A percentile compares a stretch with the other conserved stretches of the same genome.
Evolutionary conservation across 345 rosid species (phyloP).

Genomic region (Firmiana major): DNA sequence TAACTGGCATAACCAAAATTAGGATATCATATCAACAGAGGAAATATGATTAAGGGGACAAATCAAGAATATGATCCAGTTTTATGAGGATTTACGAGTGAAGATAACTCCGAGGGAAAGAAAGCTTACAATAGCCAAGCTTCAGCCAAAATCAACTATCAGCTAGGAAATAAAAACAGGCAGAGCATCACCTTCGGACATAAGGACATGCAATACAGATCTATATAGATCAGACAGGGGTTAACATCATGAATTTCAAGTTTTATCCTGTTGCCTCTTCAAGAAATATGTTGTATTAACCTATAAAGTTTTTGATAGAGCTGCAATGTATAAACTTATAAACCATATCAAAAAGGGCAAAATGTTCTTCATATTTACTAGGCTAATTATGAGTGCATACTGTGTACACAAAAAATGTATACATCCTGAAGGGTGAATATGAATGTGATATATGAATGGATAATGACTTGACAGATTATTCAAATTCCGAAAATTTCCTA

Average conservation of each 20-base stretch:
- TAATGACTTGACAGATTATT: background rate
- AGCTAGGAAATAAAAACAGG: background rate
- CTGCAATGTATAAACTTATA: background rate
- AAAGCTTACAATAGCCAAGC: background rate
- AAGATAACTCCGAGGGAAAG: background rate
- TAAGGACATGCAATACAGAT: background rate
- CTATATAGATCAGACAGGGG: background rate
- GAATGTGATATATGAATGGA: background rate
- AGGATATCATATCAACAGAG: background rate
- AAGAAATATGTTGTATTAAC: background rate
- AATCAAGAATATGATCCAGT: background rate
- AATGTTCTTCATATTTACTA: background rate
- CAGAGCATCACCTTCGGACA: background rate
- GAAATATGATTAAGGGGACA: background rate
- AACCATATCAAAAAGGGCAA: background rate
- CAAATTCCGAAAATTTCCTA: slow-evolving; percentile 2
- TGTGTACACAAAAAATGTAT: background rate
- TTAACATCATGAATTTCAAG: slow-evolving; percentile 1
- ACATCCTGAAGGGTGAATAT: background rate
- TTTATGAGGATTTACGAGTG: background rate
- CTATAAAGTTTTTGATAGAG: background rate
- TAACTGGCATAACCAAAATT: background rate
- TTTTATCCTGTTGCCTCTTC: background rate
- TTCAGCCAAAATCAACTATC: background rate
- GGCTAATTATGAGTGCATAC: background rate